phyloP scores from a whole-genome alignment of 768 basidiomycete species.

The Auriscalpium orientale region DNA sequence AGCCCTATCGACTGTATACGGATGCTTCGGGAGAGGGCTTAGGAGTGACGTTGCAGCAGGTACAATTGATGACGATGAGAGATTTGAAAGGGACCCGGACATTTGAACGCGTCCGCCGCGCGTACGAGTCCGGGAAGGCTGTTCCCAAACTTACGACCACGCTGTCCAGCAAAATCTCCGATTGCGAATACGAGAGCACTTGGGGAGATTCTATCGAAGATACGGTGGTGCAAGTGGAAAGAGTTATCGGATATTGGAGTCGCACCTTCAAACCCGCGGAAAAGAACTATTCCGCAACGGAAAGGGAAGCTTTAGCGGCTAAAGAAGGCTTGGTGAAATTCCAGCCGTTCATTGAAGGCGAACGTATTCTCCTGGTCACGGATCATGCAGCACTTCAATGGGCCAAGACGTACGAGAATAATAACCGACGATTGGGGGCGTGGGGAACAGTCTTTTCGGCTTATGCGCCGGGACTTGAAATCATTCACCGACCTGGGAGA shows the following conservation, averaged over 20 bases:
- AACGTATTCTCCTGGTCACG: conserved; percentile 19
- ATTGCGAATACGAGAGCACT: background rate
- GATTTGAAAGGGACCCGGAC: conserved; percentile 16
- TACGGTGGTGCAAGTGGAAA: conserved; percentile 13
- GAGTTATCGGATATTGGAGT: conserved; percentile 18
- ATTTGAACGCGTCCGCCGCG: conserved; percentile 8
- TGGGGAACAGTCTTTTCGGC: conserved; percentile 29
- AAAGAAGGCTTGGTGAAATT: conserved; percentile 33
- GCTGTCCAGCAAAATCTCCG: background rate
- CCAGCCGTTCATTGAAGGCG: conserved; percentile 30
- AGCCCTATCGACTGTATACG: conserved; percentile 29
- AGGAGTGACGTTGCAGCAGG: conserved; percentile 17
- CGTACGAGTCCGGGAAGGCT: background rate
- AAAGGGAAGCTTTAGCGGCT: conserved; percentile 30
- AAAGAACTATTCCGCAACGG: conserved; percentile 29
- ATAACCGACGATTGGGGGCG: conserved; percentile 17
- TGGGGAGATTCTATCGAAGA: conserved; percentile 11
- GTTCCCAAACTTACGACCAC: background rate
- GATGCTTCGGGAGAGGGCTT: conserved; percentile 23
- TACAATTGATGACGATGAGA: conserved; percentile 14
- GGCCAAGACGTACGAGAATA: conserved; percentile 18
- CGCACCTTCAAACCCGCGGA: conserved; percentile 8
- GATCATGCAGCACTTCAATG: conserved; percentile 21
- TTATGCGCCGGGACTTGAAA: conserved; percentile 21
- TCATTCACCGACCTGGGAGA: conserved; percentile 25